These are phyloP conservation scores for Fusarium papillatum DNA, from an alignment of 2,329 filamentous ascomycete species.

Conservation along the genomic window DNA sequence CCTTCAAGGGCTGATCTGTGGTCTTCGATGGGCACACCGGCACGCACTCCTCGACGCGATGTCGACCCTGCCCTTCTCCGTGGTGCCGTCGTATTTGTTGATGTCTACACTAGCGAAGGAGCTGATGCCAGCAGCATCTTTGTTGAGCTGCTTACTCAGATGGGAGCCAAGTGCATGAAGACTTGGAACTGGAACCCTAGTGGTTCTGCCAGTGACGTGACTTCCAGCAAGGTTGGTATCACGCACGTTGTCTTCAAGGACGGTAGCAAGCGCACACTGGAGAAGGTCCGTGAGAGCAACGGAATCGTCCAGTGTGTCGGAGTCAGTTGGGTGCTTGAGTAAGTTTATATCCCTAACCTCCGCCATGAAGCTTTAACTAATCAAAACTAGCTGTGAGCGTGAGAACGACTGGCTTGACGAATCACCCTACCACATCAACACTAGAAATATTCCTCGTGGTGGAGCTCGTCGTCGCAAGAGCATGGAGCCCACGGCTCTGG, in stretches of 20 bases:
- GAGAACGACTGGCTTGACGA: conserved; percentile 85
- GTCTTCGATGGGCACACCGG: conserved; percentile 68
- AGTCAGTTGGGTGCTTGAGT: conserved; percentile 91
- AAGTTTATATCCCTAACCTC: conserved; percentile 55
- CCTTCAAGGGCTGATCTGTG: conserved; percentile 65
- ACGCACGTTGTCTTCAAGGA: conserved; percentile 95
- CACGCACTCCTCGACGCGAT: conserved; percentile 68
- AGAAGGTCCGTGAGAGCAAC: conserved; percentile 80
- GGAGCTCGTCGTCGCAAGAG: conserved; percentile 81
- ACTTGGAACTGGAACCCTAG: conserved; percentile 80
- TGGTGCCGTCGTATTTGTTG: conserved; percentile 84
- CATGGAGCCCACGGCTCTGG: conserved; percentile 82
- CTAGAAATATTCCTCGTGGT: conserved; percentile 75
- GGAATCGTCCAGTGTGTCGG: conserved; percentile 89
- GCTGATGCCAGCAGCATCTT: conserved; percentile 87
- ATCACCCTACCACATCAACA: conserved; percentile 76
- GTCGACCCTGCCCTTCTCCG: conserved; percentile 68
- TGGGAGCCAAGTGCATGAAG: conserved; percentile 86
- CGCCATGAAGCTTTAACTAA: conserved; percentile 43
- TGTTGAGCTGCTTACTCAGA: conserved; percentile 81
- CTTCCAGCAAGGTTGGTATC: conserved; percentile 74
- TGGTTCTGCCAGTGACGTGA: conserved; percentile 51
- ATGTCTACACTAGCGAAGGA: conserved; percentile 87
- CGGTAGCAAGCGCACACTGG: conserved; percentile 82
- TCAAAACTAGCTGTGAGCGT: conserved; percentile 74